Base-by-base conservation (phyloP, 345 rosid genomes). In the Moricandia moricandioides region DNA sequence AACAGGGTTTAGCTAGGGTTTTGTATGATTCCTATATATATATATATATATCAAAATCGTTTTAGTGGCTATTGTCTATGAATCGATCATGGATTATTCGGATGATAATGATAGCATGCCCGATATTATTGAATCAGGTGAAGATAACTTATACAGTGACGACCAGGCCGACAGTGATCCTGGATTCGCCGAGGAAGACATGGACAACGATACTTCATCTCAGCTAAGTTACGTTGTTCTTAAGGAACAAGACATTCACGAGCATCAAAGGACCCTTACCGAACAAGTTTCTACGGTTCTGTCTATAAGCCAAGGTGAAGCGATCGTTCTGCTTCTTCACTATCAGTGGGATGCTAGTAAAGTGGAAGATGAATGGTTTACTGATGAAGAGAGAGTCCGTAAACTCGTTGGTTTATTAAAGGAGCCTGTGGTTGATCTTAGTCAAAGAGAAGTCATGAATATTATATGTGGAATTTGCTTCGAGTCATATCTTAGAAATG, bases 341-440 rank as follows among this genome's bases (percentile, higher is more conserved):
- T 88, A 78, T 78, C 82, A 82, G 66, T 95, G 99, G 98, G 81
- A 81, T 76, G 88, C 87, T 51, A 64, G 82, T 78, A 87, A 85
- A 73, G 86, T 90, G 27, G 82, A 86, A 76, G 98, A 95, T 78
- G 94, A 84, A 66, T 95, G 98, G 98, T 92, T 95, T 80, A 85
- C 89, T 1, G 85, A 90, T 64, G 98, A 89, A 79, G 97, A 85
- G 10, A 78, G 52, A 65, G 88, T 92, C 13, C 86, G 96, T 7
- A 78, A 67, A 57, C 40, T 52, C 51, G 96, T 87, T 80, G 99
- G 98, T 47, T 77, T 95, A 75, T 71, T 88, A 79, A 85, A 84
- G 14, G 77, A 72, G 45, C 90, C 80, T 16, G 73, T 84, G 29
- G 82, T 87, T 75, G 83, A 72, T 65, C 67, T 56, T 14, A 57